Conservation (phyloP, 805 yeast species). For the Nakazawaea populi region DNA sequence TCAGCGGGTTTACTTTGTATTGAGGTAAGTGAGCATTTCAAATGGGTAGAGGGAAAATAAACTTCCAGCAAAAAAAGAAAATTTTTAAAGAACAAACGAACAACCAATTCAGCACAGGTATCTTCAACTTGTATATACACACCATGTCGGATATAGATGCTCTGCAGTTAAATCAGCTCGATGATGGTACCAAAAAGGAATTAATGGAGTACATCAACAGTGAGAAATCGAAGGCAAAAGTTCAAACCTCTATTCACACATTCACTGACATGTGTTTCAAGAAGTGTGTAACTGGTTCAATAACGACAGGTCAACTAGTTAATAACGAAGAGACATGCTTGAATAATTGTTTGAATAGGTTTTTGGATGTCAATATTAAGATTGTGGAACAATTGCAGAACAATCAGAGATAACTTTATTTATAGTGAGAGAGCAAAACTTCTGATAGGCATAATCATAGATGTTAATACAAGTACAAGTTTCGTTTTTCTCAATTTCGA, state of each 20-base stretch:
- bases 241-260: conserved; percentile 79
- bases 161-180: conserved; percentile 21
- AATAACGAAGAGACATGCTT: conserved; percentile 66
- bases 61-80: no score
- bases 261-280: conserved; percentile 90
- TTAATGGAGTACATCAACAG: conserved; percentile 70
- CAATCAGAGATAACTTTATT: conserved; percentile 3
- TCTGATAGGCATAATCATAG: no score
- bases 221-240: conserved; percentile 82
- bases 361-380: conserved; percentile 80
- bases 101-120: no score
- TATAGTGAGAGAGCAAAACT: not conserved
- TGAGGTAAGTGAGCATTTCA: no score
- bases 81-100: not conserved
- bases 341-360: conserved; percentile 76
- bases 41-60: no score
- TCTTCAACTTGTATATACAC: no score
- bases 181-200: conserved; percentile 68
- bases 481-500: no score
- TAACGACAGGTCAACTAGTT: conserved; percentile 44
- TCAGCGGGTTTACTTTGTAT: no score
- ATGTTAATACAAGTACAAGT: no score
- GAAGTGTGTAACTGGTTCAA: conserved; percentile 56
- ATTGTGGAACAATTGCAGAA: conserved; percentile 51
- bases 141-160: conserved; percentile 6